These are phyloP conservation scores for Nidula microcarpa DNA, from an alignment of 768 basidiomycete genomes.

Conservation along the genomic window DNA sequence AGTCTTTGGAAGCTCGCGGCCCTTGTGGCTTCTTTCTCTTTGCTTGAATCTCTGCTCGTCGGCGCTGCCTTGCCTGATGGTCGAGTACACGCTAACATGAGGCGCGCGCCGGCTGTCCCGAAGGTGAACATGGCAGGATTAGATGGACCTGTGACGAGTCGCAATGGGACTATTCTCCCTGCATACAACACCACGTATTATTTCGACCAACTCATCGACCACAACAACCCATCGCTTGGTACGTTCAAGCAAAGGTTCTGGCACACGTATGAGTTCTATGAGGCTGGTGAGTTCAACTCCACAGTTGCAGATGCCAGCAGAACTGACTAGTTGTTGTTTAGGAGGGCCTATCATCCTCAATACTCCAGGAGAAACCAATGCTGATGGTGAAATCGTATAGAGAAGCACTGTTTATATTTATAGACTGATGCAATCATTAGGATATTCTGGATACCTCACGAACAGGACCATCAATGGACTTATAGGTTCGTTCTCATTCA, in stretches of 20 bases:
- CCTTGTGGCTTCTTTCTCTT: conserved; percentile 11
- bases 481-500: conserved; percentile 28
- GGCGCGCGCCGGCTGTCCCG: conserved; percentile 34
- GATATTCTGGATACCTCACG: conserved; percentile 54
- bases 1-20: conserved; percentile 15
- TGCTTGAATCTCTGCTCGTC: conserved; percentile 13
- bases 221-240: conserved; percentile 53
- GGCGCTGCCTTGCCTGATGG: conserved; percentile 31
- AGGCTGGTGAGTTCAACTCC: conserved; percentile 31
- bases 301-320: neutral
- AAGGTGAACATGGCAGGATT: conserved; percentile 18
- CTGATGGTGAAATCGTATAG: conserved; percentile 31
- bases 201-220: conserved; percentile 59
- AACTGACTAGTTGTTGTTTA: conserved; percentile 7
- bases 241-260: conserved; percentile 80
- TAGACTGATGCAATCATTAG: conserved; percentile 16
- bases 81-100: conserved; percentile 37
- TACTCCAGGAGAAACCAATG: conserved; percentile 66
- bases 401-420: neutral
- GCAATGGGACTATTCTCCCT: conserved; percentile 40
- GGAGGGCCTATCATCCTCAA: conserved; percentile 61
- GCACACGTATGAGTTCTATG: conserved; percentile 66
- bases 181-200: conserved; percentile 43
- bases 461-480: conserved; percentile 61
- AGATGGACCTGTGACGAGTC: conserved; percentile 33